Evolutionary conservation across 768 basidiomycete species (phyloP).

Genomic region (Tylopilus plumbeoviolaceoides): DNA sequence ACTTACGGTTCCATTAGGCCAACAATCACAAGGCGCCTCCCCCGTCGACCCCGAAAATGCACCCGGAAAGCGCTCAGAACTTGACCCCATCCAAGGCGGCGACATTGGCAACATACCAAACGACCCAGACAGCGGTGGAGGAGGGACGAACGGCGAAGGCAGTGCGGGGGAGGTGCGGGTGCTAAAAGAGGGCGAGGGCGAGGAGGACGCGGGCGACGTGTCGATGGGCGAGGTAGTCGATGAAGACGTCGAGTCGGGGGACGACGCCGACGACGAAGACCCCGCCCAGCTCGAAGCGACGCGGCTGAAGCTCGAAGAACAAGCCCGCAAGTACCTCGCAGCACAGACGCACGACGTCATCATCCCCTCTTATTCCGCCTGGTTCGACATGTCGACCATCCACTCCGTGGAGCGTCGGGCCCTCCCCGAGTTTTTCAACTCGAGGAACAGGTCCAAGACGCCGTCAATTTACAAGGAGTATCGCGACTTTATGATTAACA

Average conservation of each 20-base stretch:
- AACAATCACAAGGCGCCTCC: conserved; percentile 59
- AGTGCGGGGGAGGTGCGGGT: conserved; percentile 34
- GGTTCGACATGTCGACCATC: conserved; percentile 96
- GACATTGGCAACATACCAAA: conserved; percentile 73
- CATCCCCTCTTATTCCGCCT: conserved; percentile 94
- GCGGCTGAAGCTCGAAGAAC: conserved; percentile 75
- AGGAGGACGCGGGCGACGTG: conserved; percentile 67
- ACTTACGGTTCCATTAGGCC: conserved; percentile 43
- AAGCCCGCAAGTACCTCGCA: conserved; percentile 90
- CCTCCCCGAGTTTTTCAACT: conserved; percentile 97
- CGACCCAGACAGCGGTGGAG: conserved; percentile 26
- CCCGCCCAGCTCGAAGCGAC: conserved; percentile 80
- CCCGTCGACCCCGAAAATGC: conserved; percentile 78
- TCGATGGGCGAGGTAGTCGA: conserved; percentile 80
- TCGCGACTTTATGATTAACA: conserved; percentile 99
- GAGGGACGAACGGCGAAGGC: conserved; percentile 14
- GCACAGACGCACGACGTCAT: conserved; percentile 97
- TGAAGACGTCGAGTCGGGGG: conserved; percentile 72
- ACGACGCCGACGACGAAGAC: conserved; percentile 84
- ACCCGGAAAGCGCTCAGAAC: conserved; percentile 82
- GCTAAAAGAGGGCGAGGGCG: conserved; percentile 53
- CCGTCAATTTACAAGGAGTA: conserved; percentile 99
- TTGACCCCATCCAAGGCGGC: conserved; percentile 75
- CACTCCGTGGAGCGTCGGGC: conserved; percentile 89
- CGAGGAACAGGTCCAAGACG: conserved; percentile 90